These are phyloP conservation scores for Trichomonascaceae sp. DNA, from an alignment of 1,139 yeast genomes.

Conservation along the genomic window DNA sequence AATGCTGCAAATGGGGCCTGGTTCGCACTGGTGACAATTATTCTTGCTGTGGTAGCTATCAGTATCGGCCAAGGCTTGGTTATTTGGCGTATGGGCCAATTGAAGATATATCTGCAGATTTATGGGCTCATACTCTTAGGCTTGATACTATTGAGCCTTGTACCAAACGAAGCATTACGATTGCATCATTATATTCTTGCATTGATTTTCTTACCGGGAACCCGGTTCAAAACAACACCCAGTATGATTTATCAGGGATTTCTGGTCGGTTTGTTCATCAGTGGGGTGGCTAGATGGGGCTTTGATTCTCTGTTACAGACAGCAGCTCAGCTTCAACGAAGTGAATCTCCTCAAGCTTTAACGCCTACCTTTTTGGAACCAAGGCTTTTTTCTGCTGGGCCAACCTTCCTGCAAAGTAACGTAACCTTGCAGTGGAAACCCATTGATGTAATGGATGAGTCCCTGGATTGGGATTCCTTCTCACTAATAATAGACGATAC, in stretches of 20 bases:
- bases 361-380: background rate
- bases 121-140: slow-evolving; percentile 47
- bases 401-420: background rate
- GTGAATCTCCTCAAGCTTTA: slow-evolving; percentile 52
- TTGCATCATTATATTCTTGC: slow-evolving; percentile 89
- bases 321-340: slow-evolving; percentile 55
- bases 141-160: slow-evolving; percentile 41
- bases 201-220: slow-evolving; percentile 74
- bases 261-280: slow-evolving; percentile 67
- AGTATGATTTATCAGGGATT: slow-evolving; percentile 80
- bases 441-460: background rate
- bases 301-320: slow-evolving; percentile 87
- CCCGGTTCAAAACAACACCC: slow-evolving; percentile 53
- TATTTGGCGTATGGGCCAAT: slow-evolving; percentile 75
- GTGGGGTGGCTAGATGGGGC: slow-evolving; percentile 92
- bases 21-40: slow-evolving; percentile 51
- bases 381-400: background rate
- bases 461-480: slow-evolving; percentile 37
- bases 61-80: slow-evolving; percentile 69
- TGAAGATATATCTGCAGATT: slow-evolving; percentile 48
- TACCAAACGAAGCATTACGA: slow-evolving; percentile 71
- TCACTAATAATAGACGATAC: slow-evolving; percentile 72
- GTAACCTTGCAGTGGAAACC: slow-evolving; percentile 21
- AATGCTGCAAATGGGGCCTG: slow-evolving; percentile 73
- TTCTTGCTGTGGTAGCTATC: slow-evolving; percentile 42